These are phyloP conservation scores for Pholiota microspora DNA, from an alignment of 768 basidiomycete species.

Conservation along the genomic window DNA sequence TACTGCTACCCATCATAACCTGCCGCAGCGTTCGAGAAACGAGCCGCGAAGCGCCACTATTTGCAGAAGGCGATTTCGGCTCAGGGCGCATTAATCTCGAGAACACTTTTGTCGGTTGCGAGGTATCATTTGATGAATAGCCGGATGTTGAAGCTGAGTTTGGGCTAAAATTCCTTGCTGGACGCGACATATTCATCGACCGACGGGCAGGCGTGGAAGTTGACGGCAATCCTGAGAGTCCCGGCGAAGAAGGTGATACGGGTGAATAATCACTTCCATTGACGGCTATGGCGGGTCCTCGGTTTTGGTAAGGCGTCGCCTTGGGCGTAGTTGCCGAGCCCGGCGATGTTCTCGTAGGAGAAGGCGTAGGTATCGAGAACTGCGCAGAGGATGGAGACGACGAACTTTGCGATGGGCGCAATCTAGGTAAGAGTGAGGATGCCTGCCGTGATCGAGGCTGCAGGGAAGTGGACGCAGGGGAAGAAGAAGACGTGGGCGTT, in stretches of 20 bases:
- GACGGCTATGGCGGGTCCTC: conserved; percentile 12
- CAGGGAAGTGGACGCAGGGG: conserved; percentile 16
- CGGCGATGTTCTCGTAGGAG: conserved; percentile 14
- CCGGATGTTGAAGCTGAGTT: conserved; percentile 9
- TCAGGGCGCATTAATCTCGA: conserved; percentile 4
- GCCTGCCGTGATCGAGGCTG: conserved; percentile 20
- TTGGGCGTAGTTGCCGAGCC: conserved; percentile 7
- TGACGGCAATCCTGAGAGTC: conserved; percentile 13
- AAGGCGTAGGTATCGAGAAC: conserved; percentile 15
- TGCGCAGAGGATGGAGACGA: conserved; percentile 15
- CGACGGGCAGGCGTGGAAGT: conserved; percentile 17
- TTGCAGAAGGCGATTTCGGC: neutral
- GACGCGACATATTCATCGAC: conserved; percentile 1
- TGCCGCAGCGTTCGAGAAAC: conserved; percentile 21
- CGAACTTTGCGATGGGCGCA: conserved; percentile 15
- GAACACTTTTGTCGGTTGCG: conserved; percentile 3
- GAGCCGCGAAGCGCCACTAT: neutral
- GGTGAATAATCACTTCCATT: conserved; percentile 14
- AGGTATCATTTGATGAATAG: neutral
- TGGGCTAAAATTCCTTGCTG: conserved; percentile 13
- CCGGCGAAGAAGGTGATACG: conserved; percentile 15
- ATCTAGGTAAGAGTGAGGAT: conserved; percentile 22
- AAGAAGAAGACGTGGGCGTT: conserved; percentile 17
- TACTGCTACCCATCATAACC: conserved; percentile 19
- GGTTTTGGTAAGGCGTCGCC: conserved; percentile 11